Conservation (phyloP, 2,329 filamentous ascomycete genomes). For the Fusarium palustre region DNA sequence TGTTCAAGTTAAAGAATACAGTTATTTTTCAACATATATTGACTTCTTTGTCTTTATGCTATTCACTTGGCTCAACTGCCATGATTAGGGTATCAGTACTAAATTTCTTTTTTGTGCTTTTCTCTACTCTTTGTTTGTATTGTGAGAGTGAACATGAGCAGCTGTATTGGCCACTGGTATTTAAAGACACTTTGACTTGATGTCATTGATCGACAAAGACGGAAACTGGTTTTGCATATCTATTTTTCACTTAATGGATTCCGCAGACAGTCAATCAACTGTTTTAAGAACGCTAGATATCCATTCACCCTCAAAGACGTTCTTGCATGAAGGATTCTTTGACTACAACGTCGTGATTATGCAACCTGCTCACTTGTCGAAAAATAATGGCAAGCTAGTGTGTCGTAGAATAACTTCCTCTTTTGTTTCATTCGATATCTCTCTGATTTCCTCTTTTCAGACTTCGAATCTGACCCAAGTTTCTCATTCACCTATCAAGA, state of each 20-base stretch:
- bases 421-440: neutral
- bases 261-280: neutral
- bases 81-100: neutral
- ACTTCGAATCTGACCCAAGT: neutral
- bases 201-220: too few relatives aligned
- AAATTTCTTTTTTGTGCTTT: too few relatives aligned
- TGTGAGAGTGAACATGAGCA: too few relatives aligned
- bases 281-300: neutral
- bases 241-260: too few relatives aligned
- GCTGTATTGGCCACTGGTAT: too few relatives aligned
- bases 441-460: neutral
- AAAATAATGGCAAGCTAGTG: neutral
- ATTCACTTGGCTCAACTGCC: neutral
- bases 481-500: neutral
- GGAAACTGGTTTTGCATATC: too few relatives aligned
- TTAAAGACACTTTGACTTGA: too few relatives aligned
- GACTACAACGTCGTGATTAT: neutral
- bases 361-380: neutral
- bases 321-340: neutral
- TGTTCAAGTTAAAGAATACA: rapidly evolving
- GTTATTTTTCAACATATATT: neutral
- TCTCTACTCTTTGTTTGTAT: neutral
- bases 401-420: neutral
- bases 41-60: too few relatives aligned
- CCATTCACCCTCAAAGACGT: rapidly evolving